Conservation (phyloP, 768 basidiomycete genomes). For the Lactifluus hygrophoroides region DNA sequence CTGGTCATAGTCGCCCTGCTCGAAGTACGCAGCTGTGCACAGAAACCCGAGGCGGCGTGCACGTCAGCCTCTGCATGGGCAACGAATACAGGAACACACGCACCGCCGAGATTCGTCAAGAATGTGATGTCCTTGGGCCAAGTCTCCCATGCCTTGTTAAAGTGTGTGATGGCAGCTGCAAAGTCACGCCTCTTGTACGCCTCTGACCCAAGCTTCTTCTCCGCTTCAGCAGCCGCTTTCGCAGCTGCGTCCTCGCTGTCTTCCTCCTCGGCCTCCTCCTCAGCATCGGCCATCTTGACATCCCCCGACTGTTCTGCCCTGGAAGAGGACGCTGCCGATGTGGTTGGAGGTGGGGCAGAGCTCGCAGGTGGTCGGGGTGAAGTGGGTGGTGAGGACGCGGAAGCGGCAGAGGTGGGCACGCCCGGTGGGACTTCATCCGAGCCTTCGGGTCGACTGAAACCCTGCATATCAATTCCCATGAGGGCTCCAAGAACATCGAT, state of each 20-base stretch:
- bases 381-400: conserved; percentile 35
- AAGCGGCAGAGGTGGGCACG: conserved; percentile 32
- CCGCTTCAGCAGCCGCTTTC: conserved; percentile 70
- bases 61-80: conserved; percentile 1
- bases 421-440: conserved; percentile 72
- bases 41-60: not conserved
- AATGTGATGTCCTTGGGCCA: conserved; percentile 93
- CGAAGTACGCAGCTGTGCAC: conserved; percentile 76
- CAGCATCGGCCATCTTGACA: conserved; percentile 48
- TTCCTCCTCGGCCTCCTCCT: conserved; percentile 52
- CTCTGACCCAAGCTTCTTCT: conserved; percentile 70
- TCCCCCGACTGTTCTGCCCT: conserved; percentile 36
- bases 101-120: conserved; percentile 84
- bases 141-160: conserved; percentile 83
- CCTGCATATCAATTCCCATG: conserved; percentile 90
- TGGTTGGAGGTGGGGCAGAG: conserved; percentile 25
- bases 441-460: conserved; percentile 75
- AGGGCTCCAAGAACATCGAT: conserved; percentile 87
- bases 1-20: conserved; percentile 86
- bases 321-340: conserved; percentile 32
- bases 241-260: conserved; percentile 55
- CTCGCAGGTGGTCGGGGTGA: conserved; percentile 32
- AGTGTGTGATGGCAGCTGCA: conserved; percentile 63
- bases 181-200: conserved; percentile 86
- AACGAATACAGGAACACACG: conserved; percentile 17